Base-by-base conservation (phyloP, 75 land plant species). In the Selaginella tamariscina region DNA sequence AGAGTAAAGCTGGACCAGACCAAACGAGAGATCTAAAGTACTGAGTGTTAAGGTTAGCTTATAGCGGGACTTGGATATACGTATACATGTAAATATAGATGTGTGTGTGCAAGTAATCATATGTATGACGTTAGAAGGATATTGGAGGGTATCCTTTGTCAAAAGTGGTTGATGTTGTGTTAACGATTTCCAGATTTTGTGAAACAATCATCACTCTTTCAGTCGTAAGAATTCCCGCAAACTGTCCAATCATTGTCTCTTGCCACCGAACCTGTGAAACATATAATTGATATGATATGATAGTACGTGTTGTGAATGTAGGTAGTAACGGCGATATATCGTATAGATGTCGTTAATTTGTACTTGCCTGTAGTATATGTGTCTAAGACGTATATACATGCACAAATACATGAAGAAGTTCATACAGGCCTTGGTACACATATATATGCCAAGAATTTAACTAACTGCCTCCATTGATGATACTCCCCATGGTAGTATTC, bases 71-170 rank as follows among this genome's bases (percentile, higher is more conserved):
- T 21, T 9, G 30, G 26, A 32, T 70, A 44, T 23, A 70, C 20
- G 49, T 44, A 30, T n/a, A 27, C 62, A 59, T 59, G 62, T 5
- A 5, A 39, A 39, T n/a, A n/a, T n/a, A n/a, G n/a, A n/a, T n/a
- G n/a, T n/a, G n/a, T n/a, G n/a, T n/a, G n/a, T n/a, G n/a, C n/a
- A n/a, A n/a, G n/a, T n/a, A 39, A 39, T 5, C 49, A 39, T 39
- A 39, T 39, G 23, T 13, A 27, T 68, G 72, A 0, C 22, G 23
- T 39, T 39, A 65, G n/a, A 28, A 89, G 98, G 98, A 93, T 93
- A 93, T 93, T 87, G 96, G 78, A 83, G 99, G 99, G 28, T 83
- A 72, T 49, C 99, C 96, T 71, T 76, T 87, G 72, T 95, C 99
- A 76, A 75, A 85, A 28, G 80, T 87, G 11, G 84, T 60, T 2